phyloP scores from a whole-genome alignment of 768 basidiomycete genomes.

The Podaxis sp. region DNA sequence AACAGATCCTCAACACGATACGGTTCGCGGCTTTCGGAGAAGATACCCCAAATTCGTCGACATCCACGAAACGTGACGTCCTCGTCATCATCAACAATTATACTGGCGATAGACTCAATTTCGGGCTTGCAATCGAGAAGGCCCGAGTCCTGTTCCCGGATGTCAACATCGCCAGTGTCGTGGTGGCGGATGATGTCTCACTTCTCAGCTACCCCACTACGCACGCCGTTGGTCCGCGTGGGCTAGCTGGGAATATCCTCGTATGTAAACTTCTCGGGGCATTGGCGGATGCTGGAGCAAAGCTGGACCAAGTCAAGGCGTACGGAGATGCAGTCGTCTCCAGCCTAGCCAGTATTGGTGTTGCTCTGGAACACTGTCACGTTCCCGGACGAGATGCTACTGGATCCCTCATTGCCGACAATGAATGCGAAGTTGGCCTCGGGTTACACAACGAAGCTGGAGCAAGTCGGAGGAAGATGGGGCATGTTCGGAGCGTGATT shows the following conservation, averaged over 20 bases:
- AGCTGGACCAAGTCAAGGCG: slow-evolving; percentile 31
- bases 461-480: slow-evolving; percentile 35
- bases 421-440: slow-evolving; percentile 48
- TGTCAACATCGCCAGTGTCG: slow-evolving; percentile 42
- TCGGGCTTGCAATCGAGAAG: slow-evolving; percentile 56
- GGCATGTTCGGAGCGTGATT: slow-evolving; percentile 29
- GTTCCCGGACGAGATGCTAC: slow-evolving; percentile 45
- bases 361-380: slow-evolving; percentile 56
- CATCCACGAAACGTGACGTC: slow-evolving; percentile 27
- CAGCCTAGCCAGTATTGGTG: slow-evolving; percentile 34
- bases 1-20: slow-evolving; percentile 52
- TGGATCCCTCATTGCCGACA: slow-evolving; percentile 19
- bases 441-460: slow-evolving; percentile 60
- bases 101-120: slow-evolving; percentile 58
- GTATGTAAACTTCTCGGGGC: slow-evolving; percentile 61
- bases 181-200: slow-evolving; percentile 59
- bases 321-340: slow-evolving; percentile 35
- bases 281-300: slow-evolving; percentile 39
- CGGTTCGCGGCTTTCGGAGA: slow-evolving; percentile 40
- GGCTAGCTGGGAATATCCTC: slow-evolving; percentile 45
- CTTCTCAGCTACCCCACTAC: slow-evolving; percentile 27
- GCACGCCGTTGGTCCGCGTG: slow-evolving; percentile 47
- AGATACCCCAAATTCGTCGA: neutral
- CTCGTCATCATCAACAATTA: slow-evolving; percentile 47
- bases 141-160: slow-evolving; percentile 34